Evolutionary conservation across 768 basidiomycete species (phyloP).

Genomic region (Aureoboletus auriporus): DNA sequence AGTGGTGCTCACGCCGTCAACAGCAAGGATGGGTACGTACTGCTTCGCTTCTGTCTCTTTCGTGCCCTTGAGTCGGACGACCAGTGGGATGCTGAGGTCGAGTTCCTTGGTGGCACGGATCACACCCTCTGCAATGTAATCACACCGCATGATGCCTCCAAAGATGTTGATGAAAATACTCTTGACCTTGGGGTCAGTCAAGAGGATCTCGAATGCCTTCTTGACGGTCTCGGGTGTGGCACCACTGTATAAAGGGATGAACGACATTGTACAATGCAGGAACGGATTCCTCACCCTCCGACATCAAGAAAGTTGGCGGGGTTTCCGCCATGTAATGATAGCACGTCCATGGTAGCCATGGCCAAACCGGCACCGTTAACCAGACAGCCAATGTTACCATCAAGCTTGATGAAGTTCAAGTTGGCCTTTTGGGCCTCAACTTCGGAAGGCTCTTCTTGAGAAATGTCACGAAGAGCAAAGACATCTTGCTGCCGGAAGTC

Average conservation of each 20-base stretch:
- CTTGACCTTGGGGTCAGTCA: conserved; percentile 89
- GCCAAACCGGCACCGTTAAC: conserved; percentile 98
- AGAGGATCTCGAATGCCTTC: conserved; percentile 96
- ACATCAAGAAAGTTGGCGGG: conserved; percentile 99
- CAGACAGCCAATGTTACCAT: conserved; percentile 93
- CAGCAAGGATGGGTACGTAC: conserved; percentile 44
- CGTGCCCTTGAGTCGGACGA: conserved; percentile 95
- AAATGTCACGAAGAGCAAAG: conserved; percentile 83
- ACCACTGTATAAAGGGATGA: conserved; percentile 51
- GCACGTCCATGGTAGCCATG: conserved; percentile 99
- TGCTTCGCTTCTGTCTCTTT: conserved; percentile 94
- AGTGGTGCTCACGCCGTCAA: neutral
- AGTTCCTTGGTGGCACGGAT: conserved; percentile 97
- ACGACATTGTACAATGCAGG: neutral
- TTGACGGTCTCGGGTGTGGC: conserved; percentile 99
- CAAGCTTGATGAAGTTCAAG: conserved; percentile 98
- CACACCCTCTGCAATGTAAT: conserved; percentile 97
- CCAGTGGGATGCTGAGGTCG: conserved; percentile 74
- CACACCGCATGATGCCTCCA: conserved; percentile 98
- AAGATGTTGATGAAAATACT: conserved; percentile 99
- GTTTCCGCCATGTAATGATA: conserved; percentile 91
- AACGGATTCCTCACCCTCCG: conserved; percentile 62
- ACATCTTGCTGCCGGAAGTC: conserved; percentile 95
- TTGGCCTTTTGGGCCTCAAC: conserved; percentile 96
- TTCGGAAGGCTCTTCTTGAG: conserved; percentile 96